phyloP scores from a whole-genome alignment of 148 eudicot species.

The Vaccinium vitisidaea region DNA sequence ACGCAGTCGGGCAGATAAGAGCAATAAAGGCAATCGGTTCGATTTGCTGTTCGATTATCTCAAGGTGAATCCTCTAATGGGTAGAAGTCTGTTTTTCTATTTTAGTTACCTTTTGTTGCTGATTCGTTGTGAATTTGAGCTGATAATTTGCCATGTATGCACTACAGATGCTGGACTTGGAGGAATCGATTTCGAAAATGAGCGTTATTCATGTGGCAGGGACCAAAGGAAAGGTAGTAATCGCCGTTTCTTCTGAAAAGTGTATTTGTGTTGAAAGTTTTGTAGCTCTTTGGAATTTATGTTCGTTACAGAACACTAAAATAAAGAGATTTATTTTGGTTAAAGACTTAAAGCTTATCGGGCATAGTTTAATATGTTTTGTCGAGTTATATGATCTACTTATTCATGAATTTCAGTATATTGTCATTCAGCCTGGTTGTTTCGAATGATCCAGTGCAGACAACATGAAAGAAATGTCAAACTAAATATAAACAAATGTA shows the following conservation, averaged over 20 bases:
- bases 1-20: conserved; percentile 77
- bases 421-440: too few species aligned
- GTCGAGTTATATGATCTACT: too few species aligned
- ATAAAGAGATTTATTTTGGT: too few species aligned
- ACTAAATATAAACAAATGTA: too few species aligned
- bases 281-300: not conserved
- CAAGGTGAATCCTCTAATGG: conserved; percentile 39
- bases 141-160: not conserved
- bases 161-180: conserved; percentile 79
- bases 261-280: not conserved
- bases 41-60: conserved; percentile 72
- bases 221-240: conserved; percentile 87
- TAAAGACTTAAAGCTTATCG: too few species aligned
- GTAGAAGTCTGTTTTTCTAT: not conserved
- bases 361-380: too few species aligned
- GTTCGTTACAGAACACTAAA: too few species aligned
- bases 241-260: not conserved
- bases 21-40: conserved; percentile 64
- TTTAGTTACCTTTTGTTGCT: not conserved
- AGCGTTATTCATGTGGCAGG: conserved; percentile 97
- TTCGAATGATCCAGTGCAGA: too few species aligned
- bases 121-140: not conserved
- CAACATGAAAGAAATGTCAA: too few species aligned
- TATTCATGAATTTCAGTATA: too few species aligned
- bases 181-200: conserved; percentile 74